Evolutionary conservation across 164 flowering plant species (phyloP).

Genomic region (Berberis thunbergii): DNA sequence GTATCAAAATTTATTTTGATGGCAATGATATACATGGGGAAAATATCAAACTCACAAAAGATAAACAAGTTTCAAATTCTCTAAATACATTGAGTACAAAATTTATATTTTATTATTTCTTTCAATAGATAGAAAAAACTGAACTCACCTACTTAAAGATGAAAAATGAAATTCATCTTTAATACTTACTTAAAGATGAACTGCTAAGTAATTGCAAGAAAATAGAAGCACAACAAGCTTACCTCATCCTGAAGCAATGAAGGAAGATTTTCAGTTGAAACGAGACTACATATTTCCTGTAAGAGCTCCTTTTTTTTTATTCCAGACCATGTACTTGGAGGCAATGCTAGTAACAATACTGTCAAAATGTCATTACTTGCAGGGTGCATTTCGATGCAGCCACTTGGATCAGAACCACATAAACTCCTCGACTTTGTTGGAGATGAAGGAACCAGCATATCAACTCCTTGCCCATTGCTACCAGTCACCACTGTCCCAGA

Average conservation of each 20-base stretch:
- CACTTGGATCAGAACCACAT: slow-evolving; percentile 27
- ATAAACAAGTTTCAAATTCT: not conserved
- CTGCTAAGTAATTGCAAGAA: not conserved
- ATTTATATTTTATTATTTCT: too few species aligned
- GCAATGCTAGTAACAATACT: slow-evolving; percentile 70
- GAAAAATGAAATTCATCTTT: too few species aligned
- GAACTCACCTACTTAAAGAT: not conserved
- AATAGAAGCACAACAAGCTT: slow-evolving; percentile 7
- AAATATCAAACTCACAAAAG: not conserved
- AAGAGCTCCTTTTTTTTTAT: slow-evolving; percentile 52
- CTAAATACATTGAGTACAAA: not conserved
- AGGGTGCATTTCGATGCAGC: slow-evolving; percentile 43
- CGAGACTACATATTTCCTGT: slow-evolving; percentile 38
- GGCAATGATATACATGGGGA: not conserved
- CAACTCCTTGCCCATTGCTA: slow-evolving; percentile 47
- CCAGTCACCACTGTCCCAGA: slow-evolving; percentile 58
- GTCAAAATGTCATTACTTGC: slow-evolving; percentile 64
- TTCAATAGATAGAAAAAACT: not conserved
- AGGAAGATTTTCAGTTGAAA: slow-evolving; percentile 55
- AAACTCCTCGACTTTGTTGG: slow-evolving; percentile 12
- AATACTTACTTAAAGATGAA: not conserved
- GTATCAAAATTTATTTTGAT: too few species aligned
- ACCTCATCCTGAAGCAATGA: slow-evolving; percentile 89
- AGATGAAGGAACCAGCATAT: slow-evolving; percentile 65
- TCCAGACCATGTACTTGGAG: slow-evolving; percentile 70